These are phyloP conservation scores for Bimuria novae-zelandiae DNA, from an alignment of 2,329 filamentous ascomycete genomes.

Conservation along the genomic window DNA sequence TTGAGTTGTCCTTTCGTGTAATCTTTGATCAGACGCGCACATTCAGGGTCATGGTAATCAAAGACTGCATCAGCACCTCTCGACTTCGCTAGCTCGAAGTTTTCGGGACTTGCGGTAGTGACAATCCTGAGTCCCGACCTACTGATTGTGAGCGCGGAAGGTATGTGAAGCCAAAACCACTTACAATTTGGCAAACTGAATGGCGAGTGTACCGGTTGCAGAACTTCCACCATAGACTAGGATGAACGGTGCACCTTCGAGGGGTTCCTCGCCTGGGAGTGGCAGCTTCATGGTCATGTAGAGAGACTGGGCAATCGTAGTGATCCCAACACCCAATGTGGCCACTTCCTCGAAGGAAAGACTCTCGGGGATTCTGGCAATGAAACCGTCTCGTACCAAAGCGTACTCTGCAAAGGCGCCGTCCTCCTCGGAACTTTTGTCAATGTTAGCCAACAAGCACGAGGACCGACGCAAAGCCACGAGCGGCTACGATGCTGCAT, in stretches of 20 bases:
- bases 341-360: constrained; percentile 54
- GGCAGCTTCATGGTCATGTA: constrained; percentile 43
- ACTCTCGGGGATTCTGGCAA: constrained; percentile 51
- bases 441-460: neutral
- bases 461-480: too few relatives aligned
- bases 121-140: constrained; percentile 1
- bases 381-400: constrained; percentile 52
- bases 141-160: too few relatives aligned
- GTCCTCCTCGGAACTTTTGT: constrained; percentile 39
- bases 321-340: constrained; percentile 53
- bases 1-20: constrained; percentile 49
- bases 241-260: constrained; percentile 36
- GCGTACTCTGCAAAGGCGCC: constrained; percentile 59
- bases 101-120: neutral
- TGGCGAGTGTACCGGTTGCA: constrained; percentile 52
- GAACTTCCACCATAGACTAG: constrained; percentile 55
- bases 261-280: constrained; percentile 41
- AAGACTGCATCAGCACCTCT: constrained; percentile 2
- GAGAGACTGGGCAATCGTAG: too few relatives aligned
- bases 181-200: constrained; percentile 52
- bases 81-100: constrained; percentile 1
- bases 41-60: constrained; percentile 1
- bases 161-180: too few relatives aligned
- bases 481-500: neutral
- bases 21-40: constrained; percentile 48